These are phyloP conservation scores for Carex parvula DNA, from an alignment of 176 grass and related monocot species.

Conservation along the genomic window DNA sequence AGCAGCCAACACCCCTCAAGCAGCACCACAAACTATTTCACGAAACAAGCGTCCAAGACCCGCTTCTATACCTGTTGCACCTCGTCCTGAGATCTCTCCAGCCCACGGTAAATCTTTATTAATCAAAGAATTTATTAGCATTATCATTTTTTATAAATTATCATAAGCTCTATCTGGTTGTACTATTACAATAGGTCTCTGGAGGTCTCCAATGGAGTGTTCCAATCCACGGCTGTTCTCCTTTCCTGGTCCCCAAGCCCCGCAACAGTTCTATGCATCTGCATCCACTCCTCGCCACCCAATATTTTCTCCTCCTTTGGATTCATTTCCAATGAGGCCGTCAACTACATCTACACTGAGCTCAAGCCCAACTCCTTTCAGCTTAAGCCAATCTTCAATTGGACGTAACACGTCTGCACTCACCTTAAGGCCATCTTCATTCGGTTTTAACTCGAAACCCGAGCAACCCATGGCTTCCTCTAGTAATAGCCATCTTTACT, in stretches of 20 bases:
- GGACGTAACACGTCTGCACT: slow-evolving; percentile 1
- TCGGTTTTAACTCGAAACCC: slow-evolving; percentile 37
- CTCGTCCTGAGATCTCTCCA: slow-evolving; percentile 34
- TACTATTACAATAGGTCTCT: slow-evolving; percentile 52
- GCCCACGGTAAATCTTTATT: slow-evolving; percentile 6
- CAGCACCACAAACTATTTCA: slow-evolving; percentile 38
- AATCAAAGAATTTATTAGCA: not conserved
- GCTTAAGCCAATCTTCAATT: slow-evolving; percentile 7
- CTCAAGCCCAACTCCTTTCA: not conserved
- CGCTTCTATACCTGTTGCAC: slow-evolving; percentile 41
- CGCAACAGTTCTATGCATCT: slow-evolving; percentile 34
- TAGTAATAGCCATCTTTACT: slow-evolving; percentile 38
- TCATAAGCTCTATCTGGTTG: slow-evolving; percentile 17
- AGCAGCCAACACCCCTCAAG: slow-evolving; percentile 36
- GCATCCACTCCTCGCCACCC: not conserved
- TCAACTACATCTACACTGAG: slow-evolving; percentile 1
- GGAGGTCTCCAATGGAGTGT: slow-evolving; percentile 56
- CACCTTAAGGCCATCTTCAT: slow-evolving; percentile 14
- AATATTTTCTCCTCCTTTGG: not conserved
- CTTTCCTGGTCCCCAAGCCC: slow-evolving; percentile 44
- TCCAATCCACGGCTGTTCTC: slow-evolving; percentile 38
- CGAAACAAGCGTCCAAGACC: slow-evolving; percentile 68
- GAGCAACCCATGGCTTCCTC: slow-evolving; percentile 21
- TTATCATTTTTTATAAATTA: not conserved
- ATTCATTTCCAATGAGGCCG: not conserved